Conservation (phyloP, 176 grass and related monocot species). For the Chrysopogon serrulatus region DNA sequence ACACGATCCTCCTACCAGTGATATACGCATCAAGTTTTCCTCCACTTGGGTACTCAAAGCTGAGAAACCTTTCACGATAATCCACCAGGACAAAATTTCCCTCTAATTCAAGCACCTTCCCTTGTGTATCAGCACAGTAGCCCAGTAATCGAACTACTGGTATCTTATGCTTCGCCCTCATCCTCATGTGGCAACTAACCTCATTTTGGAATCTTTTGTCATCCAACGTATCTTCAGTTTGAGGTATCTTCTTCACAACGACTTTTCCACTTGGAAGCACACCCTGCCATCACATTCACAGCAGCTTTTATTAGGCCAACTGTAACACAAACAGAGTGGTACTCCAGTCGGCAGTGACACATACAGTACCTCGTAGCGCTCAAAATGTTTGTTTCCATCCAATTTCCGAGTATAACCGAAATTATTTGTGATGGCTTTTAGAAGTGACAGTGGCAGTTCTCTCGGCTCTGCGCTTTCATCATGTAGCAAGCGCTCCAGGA, state of each 20-base stretch:
- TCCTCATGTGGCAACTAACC: background rate
- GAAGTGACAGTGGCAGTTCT: background rate
- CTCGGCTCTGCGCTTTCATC: background rate
- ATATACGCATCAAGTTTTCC: background rate
- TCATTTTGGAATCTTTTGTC: background rate
- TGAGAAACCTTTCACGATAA: background rate
- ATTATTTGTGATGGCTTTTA: background rate
- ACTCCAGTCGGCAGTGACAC: background rate
- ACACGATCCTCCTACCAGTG: background rate
- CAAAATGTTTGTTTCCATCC: no score
- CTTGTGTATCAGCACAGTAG: background rate
- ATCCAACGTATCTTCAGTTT: no score
- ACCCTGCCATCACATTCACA: background rate
- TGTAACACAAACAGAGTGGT: background rate
- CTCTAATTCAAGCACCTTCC: rapidly evolving
- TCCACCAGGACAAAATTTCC: background rate
- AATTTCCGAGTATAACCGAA: background rate
- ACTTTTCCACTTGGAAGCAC: background rate
- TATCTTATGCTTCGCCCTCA: background rate
- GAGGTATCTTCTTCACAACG: background rate
- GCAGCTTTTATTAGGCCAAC: background rate
- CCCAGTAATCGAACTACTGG: background rate
- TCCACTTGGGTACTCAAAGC: background rate
- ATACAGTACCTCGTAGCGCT: background rate
- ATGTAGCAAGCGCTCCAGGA: background rate